A percentile compares a stretch with the other conserved stretches of the same genome.
Conservation (phyloP, 257 asterid genomes). For the Fraxinus cuspidata region DNA sequence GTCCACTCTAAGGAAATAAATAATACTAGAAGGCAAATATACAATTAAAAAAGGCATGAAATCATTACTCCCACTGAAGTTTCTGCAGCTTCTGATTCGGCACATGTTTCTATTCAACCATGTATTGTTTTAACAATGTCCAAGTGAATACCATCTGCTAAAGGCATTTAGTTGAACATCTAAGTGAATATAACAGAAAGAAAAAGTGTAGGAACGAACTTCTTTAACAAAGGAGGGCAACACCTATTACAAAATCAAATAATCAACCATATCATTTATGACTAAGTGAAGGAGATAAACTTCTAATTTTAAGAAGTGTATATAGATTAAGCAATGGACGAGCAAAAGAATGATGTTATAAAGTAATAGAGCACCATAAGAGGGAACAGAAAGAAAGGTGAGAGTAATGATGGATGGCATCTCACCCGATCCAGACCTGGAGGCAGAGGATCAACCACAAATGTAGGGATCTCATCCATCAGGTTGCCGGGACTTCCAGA, state of each 20-base stretch:
- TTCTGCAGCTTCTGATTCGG: background rate
- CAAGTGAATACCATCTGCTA: background rate
- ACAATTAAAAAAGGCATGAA: no score
- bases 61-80: background rate
- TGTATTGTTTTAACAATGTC: background rate
- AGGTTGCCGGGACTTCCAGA: slow-evolving; percentile 62
- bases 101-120: background rate
- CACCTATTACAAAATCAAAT: background rate
- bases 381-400: background rate
- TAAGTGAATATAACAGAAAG: background rate
- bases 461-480: slow-evolving; percentile 72
- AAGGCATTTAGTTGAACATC: background rate
- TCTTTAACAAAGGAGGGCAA: background rate
- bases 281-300: background rate
- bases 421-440: slow-evolving; percentile 57
- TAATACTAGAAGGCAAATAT: background rate
- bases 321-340: background rate
- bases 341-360: background rate
- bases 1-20: background rate
- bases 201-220: no score
- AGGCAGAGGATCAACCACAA: slow-evolving; percentile 67
- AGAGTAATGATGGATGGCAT: background rate
- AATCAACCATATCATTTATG: background rate
- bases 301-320: background rate
- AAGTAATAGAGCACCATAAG: background rate